Evolutionary conservation across 139 green algal genomes (phyloP), one percentile per base, ranked within the genome.

Genomic region (Ulvella scutata): DNA sequence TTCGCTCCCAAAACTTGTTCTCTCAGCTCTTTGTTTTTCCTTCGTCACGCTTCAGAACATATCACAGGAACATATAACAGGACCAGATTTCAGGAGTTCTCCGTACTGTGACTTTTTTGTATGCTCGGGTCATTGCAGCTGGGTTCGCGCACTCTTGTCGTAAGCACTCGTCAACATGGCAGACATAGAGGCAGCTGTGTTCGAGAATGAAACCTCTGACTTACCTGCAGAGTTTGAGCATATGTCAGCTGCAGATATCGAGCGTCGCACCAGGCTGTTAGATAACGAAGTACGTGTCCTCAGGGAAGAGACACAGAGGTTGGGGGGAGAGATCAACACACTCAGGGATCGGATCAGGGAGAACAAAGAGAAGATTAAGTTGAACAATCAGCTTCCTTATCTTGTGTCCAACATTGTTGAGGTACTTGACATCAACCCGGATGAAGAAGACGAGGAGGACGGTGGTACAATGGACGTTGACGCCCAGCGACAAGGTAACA

Each of bases 371-470:
- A 98, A 98, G 76, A 96, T 98, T 77, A 98, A 98, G 83, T 85
- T 98, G 10, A 98, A 98, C 88, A 98, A 98, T 82, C 93, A 97
- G 87, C 88, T 99, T 31, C 95, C 95, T 3, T 99, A 99, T 85
- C 87, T 99, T 23, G 95, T 99, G 9, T 88, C 86, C 26, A 98
- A 98, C 78, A 92, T 99, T 29, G 95, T 99, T 28, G 95, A 99
- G 82, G 91, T 95, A 39, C 81, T 98, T 35, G 92, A 98, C 60
- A 79, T 97, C 9, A 87, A 92, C 67, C 91, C 93, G 0, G 94
- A 98, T 33, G 92, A 94, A 20, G 91, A 96, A 3, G 89, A 92
- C 35, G 88, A 93, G 62, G 90, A 95, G 79, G 88, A 93, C 39
- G 86, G 86, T 9, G 88, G 86, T 2, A 87, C 88, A 0, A 85